Evolutionary conservation across 2,329 filamentous ascomycete genomes (phyloP), one percentile per base, ranked within the genome.

Genomic region (Ilyonectria destructans): DNA sequence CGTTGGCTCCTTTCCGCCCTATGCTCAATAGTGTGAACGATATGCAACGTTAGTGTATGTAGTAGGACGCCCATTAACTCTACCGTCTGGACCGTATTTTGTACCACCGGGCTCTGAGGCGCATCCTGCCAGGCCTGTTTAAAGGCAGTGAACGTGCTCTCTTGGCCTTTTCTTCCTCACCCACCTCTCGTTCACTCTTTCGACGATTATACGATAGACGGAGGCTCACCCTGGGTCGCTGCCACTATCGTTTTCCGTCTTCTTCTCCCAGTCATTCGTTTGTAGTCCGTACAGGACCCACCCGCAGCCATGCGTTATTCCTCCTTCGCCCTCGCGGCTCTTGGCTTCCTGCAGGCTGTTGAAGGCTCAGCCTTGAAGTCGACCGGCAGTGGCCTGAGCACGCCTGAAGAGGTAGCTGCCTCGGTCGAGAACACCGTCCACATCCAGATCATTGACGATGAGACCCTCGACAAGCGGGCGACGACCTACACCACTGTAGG

Each of bases 301-400:
- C 40, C 31, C 52, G 37, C n/a, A 29, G 40, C 45, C 45, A 63
- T 63, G 61, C 61, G 52, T 51, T 63, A 58, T 51, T 43, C 48
- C n/a, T n/a, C 29, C 52, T 33, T 63, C 26, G 54, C 54, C 61
- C 43, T 58, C 45, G 61, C 61, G 21, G 61, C 61, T 37, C 54
- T 63, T 37, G 61, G 54, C 54, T 26, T 63, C 17, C 54, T 63
- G 19, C 33, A 45, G 49, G 46, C 51, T 19, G 43, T 40, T 8
- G 61, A 64, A n/a, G 61, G 35, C 26, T 26, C 37, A 15, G 40
- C n/a, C 4, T 49, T 43, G 7, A 58, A 49, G 56, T 12, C 49
- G 7, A 56, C 31, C 9, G 21, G 48, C 33, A 13, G 21, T 26
- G 48, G 26, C 17, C 13, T 52, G 26, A 31, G 59, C 59, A 55